Percentiles rank a stretch among this genome's conserved stretches.
Conservation (phyloP, 148 eudicot species). For the Gaultheria prostrata region DNA sequence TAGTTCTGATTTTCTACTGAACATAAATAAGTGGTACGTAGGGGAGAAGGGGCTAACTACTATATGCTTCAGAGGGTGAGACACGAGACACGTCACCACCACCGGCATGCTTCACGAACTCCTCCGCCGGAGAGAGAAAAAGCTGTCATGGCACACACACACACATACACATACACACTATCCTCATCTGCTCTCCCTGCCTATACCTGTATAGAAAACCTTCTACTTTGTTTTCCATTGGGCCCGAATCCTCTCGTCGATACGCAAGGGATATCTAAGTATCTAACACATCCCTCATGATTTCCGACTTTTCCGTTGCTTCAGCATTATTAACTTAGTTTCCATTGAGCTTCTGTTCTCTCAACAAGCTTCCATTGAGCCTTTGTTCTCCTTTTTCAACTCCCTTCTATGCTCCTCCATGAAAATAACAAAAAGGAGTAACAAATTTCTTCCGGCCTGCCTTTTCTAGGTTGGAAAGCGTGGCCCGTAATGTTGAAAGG, state of each 20-base stretch:
- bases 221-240: conserved; percentile 36
- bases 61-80: conserved; percentile 54
- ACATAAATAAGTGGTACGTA: not conserved
- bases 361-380: too few species aligned
- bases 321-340: not conserved
- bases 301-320: conserved; percentile 4
- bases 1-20: not conserved
- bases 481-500: too few species aligned
- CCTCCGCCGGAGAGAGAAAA: conserved; percentile 55
- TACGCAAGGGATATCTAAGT: conserved; percentile 41
- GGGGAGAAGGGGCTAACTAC: conserved; percentile 44
- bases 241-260: conserved; percentile 48
- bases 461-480: too few species aligned
- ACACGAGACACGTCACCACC: conserved; percentile 62
- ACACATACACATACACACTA: conserved; percentile 33
- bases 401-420: too few species aligned
- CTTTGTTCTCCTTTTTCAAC: too few species aligned
- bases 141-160: conserved; percentile 66
- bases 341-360: too few species aligned
- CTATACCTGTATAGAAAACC: conserved; percentile 52
- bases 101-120: conserved; percentile 64
- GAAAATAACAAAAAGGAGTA: too few species aligned
- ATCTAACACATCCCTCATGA: conserved; percentile 21
- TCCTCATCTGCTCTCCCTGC: conserved; percentile 54
- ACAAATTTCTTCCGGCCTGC: too few species aligned